Percentiles rank a stretch among this genome's conserved stretches.
Conservation (phyloP, 768 basidiomycete genomes). For the Pholiota molesta region DNA sequence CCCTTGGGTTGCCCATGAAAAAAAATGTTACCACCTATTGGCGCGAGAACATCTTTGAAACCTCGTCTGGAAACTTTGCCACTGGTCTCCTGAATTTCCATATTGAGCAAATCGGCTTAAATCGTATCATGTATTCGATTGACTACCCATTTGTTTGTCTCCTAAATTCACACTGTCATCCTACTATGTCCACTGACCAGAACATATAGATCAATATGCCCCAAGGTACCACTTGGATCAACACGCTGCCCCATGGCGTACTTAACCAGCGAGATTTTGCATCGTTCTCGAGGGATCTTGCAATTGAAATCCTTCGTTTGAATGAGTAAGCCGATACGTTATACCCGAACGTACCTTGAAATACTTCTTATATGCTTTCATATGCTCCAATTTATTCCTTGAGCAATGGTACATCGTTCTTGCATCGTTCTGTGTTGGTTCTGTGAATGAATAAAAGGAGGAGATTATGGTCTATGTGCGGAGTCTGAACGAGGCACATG, state of each 20-base stretch:
- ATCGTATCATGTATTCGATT: conserved; percentile 44
- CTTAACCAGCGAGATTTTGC: conserved; percentile 8
- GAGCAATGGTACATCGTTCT: too few relatives aligned
- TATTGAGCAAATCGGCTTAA: conserved; percentile 39
- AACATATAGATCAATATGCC: conserved; percentile 13
- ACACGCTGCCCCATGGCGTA: conserved; percentile 6
- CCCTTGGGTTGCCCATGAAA: conserved; percentile 38
- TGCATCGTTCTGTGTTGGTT: too few relatives aligned
- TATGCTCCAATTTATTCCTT: too few relatives aligned
- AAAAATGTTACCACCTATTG: conserved; percentile 40
- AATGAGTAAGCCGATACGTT: conserved; percentile 4
- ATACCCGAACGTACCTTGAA: too few relatives aligned
- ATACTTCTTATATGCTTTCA: too few relatives aligned
- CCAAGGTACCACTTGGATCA: conserved; percentile 12
- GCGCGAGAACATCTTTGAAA: conserved; percentile 42
- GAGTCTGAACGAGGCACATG: too few relatives aligned
- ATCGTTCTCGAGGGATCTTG: conserved; percentile 14
- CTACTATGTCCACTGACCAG: neutral
- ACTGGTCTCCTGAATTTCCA: conserved; percentile 42
- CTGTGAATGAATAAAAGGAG: too few relatives aligned
- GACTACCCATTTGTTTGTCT: conserved; percentile 37
- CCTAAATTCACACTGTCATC: too few relatives aligned
- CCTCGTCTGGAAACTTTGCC: conserved; percentile 43
- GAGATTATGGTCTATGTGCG: too few relatives aligned
- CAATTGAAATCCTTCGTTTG: conserved; percentile 14